Conservation (phyloP, 352 stramenopile species). For the Pythium rhizo-oryzae region DNA sequence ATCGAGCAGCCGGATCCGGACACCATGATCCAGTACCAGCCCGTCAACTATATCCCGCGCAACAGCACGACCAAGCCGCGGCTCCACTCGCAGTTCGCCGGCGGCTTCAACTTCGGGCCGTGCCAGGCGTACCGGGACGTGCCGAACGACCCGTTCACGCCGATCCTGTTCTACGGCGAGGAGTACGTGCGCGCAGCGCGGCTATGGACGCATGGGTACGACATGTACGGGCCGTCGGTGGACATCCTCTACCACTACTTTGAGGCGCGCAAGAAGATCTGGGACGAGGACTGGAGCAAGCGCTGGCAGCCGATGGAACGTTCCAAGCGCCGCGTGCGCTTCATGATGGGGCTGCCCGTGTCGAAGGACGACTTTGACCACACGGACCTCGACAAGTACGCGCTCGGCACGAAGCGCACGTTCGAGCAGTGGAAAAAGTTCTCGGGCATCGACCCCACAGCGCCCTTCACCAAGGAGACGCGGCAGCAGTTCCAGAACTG, state of each 20-base stretch:
- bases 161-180: conserved; percentile 77
- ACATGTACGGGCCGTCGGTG: conserved; percentile 75
- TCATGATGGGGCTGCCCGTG: conserved; percentile 54
- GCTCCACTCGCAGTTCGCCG: conserved; percentile 72
- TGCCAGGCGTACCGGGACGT: conserved; percentile 66
- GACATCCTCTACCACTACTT: conserved; percentile 80
- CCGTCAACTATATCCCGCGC: conserved; percentile 58
- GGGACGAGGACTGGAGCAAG: conserved; percentile 69
- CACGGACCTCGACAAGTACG: conserved; percentile 69
- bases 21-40: conserved; percentile 74
- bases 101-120: conserved; percentile 79
- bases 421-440: conserved; percentile 80
- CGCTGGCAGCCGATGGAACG: conserved; percentile 61
- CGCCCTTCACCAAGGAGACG: conserved; percentile 44
- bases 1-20: conserved; percentile 74
- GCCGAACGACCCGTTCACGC: conserved; percentile 75
- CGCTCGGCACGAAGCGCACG: conserved; percentile 72
- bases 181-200: conserved; percentile 41
- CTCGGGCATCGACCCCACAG: conserved; percentile 72
- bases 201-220: conserved; percentile 75
- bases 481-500: conserved; percentile 72
- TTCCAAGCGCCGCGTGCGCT: conserved; percentile 69
- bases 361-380: conserved; percentile 70
- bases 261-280: conserved; percentile 74
- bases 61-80: conserved; percentile 59